phyloP scores from a whole-genome alignment of 164 flowering plant species.

The Kingdonia uniflora region DNA sequence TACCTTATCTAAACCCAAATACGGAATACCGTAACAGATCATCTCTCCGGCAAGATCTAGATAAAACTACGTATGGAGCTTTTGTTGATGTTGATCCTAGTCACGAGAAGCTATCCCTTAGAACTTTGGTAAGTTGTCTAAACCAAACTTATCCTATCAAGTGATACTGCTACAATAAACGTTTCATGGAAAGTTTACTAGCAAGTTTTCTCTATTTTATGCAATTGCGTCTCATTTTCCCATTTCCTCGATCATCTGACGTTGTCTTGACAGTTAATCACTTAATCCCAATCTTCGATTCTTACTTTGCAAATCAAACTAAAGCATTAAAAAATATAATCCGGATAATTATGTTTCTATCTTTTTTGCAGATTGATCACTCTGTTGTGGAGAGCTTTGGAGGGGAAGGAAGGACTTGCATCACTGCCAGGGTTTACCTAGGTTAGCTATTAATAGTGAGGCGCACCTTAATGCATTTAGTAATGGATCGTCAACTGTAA shows the following conservation, averaged over 20 bases:
- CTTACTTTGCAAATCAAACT: too few species aligned
- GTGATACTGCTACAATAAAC: too few species aligned
- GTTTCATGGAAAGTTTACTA: too few species aligned
- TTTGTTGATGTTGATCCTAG: constrained; percentile 19
- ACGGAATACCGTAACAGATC: constrained; percentile 9
- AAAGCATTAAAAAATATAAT: background rate
- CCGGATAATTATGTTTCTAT: background rate
- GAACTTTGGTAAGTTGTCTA: too few species aligned
- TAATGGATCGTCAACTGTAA: constrained; percentile 18
- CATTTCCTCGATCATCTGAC: too few species aligned
- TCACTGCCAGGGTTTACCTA: constrained; percentile 32
- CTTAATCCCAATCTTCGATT: too few species aligned
- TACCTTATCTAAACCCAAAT: too few species aligned
- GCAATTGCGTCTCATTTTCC: too few species aligned
- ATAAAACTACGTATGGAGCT: constrained; percentile 18
- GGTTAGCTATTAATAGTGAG: constrained; percentile 16
- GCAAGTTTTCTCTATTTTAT: too few species aligned
- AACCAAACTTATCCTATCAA: too few species aligned
- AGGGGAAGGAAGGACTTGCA: constrained; percentile 27
- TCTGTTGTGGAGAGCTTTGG: constrained; percentile 32
- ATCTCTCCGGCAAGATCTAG: constrained; percentile 9
- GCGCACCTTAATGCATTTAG: constrained; percentile 26
- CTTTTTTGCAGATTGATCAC: constrained; percentile 26
- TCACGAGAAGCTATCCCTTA: constrained; percentile 20
- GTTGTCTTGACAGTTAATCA: too few species aligned